Evolutionary conservation across 176 grass and related monocot species (phyloP).

Genomic region (Stipa capillata): DNA sequence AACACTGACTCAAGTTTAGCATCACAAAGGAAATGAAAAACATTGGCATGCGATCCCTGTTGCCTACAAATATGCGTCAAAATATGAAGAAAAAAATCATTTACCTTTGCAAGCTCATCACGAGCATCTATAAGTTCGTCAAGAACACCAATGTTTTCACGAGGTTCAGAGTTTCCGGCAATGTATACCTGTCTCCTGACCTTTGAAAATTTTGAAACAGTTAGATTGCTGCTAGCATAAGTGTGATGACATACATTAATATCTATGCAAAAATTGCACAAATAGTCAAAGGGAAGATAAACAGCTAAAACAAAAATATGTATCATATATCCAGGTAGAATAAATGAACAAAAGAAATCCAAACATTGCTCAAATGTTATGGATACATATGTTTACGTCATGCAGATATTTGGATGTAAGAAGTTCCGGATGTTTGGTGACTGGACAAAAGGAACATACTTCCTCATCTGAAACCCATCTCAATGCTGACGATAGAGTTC

Average conservation of each 20-base stretch:
- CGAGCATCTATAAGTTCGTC: slow-evolving; percentile 65
- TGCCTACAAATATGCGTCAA: neutral
- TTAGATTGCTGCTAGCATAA: slow-evolving; percentile 5
- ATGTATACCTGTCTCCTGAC: slow-evolving; percentile 73
- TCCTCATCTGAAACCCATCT: slow-evolving; percentile 76
- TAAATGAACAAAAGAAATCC: slow-evolving; percentile 7
- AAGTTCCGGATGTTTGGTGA: neutral
- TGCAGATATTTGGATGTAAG: neutral
- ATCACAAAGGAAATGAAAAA: slow-evolving; percentile 1
- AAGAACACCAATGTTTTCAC: slow-evolving; percentile 70
- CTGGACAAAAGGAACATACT: slow-evolving; percentile 40
- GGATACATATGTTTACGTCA: neutral
- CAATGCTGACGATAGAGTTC: slow-evolving; percentile 59
- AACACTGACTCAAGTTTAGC: neutral
- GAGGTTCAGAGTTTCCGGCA: slow-evolving; percentile 74
- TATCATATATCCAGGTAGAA: neutral
- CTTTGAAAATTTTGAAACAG: slow-evolving; percentile 41
- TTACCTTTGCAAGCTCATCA: slow-evolving; percentile 89
- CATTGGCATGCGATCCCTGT: neutral
- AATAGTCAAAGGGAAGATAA: neutral
- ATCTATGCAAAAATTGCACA: neutral
- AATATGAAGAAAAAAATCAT: neutral
- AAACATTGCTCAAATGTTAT: neutral
- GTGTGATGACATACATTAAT: neutral
- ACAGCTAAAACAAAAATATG: neutral